Percentiles rank a stretch among this genome's conserved stretches.
phyloP scores from a whole-genome alignment of 2,329 filamentous ascomycete genomes.

The Fusarium poae region DNA sequence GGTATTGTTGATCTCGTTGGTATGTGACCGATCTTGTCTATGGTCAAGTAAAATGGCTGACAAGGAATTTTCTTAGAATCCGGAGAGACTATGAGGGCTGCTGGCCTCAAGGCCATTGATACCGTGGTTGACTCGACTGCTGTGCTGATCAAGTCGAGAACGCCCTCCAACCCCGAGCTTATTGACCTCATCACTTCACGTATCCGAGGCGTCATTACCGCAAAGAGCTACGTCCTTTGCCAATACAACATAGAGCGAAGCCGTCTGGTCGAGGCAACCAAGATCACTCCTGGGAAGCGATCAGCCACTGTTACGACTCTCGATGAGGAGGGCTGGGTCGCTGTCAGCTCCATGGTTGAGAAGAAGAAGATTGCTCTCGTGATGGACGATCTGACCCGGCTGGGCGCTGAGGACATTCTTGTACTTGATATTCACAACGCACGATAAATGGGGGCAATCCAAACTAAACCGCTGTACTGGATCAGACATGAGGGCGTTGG shows the following conservation, averaged over 20 bases:
- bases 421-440: conserved; percentile 89
- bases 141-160: conserved; percentile 90
- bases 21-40: conserved; percentile 62
- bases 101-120: conserved; percentile 92
- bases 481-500: conserved; percentile 30
- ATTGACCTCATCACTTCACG: conserved; percentile 87
- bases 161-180: conserved; percentile 81
- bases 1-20: conserved; percentile 98
- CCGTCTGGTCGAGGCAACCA: conserved; percentile 74
- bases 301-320: conserved; percentile 92
- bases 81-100: conserved; percentile 97
- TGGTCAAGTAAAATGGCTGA: conserved; percentile 26
- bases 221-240: conserved; percentile 93
- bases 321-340: conserved; percentile 91
- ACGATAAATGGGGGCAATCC: conserved; percentile 54
- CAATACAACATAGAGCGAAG: conserved; percentile 91
- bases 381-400: conserved; percentile 84
- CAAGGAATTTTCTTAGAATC: conserved; percentile 73
- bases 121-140: conserved; percentile 91
- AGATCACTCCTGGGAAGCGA: conserved; percentile 92
- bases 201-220: conserved; percentile 94
- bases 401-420: conserved; percentile 87
- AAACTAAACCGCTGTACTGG: neutral
- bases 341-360: conserved; percentile 94
- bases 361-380: conserved; percentile 85